Conservation (phyloP, 2,329 filamentous ascomycete species). For the Aspergillus calidoustus region DNA sequence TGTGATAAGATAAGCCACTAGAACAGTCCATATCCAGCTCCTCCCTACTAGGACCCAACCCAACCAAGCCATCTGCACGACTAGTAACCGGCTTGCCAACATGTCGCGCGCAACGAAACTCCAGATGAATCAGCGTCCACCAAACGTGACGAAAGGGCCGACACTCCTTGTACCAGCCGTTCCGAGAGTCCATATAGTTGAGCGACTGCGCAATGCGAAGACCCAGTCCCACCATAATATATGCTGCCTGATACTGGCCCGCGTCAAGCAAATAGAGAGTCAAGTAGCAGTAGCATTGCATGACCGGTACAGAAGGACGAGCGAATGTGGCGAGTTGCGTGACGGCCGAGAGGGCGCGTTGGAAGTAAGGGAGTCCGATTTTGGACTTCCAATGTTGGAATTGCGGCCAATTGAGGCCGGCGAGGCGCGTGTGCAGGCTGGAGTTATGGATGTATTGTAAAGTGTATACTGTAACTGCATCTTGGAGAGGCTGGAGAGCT, state of each 20-base stretch:
- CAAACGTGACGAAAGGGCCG: conserved; percentile 18
- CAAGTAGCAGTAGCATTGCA: conserved; percentile 29
- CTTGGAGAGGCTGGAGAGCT: conserved; percentile 9
- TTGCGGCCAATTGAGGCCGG: too few species aligned
- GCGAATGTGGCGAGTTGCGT: conserved; percentile 23
- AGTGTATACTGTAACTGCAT: background rate
- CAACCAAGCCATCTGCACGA: background rate
- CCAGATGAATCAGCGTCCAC: conserved; percentile 27
- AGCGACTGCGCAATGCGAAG: conserved; percentile 27
- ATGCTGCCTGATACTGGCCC: conserved; percentile 25
- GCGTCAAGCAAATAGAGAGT: conserved; percentile 27
- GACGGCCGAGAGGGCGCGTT: conserved; percentile 21
- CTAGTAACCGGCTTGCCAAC: conserved; percentile 23
- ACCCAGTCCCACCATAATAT: conserved; percentile 29
- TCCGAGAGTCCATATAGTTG: background rate
- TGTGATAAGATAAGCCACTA: background rate
- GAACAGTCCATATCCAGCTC: background rate
- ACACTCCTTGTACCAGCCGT: conserved; percentile 1
- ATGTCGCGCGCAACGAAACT: conserved; percentile 26
- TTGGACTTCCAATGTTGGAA: conserved; percentile 7
- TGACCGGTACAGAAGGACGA: conserved; percentile 17
- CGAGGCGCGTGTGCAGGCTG: too few species aligned
- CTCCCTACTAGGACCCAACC: background rate
- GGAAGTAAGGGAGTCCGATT: conserved; percentile 26
- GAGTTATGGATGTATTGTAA: background rate